Evolutionary conservation across 176 grass and related monocot genomes (phyloP), one percentile per base, ranked within the genome.

Genomic region (Raddia guianensis): DNA sequence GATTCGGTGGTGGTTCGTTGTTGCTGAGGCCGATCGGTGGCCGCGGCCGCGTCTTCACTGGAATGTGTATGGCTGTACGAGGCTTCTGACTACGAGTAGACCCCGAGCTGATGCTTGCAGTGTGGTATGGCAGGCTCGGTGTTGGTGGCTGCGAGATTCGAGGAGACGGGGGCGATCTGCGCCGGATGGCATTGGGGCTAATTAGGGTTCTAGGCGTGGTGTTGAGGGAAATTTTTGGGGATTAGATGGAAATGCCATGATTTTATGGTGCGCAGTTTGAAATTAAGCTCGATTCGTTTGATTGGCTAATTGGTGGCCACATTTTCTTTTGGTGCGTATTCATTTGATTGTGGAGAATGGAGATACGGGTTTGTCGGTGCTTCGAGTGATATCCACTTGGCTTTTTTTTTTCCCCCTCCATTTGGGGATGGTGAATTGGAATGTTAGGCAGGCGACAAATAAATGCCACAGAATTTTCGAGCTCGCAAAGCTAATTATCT

Each of bases 71-170:
- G 32, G 18, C 59, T 57, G 47, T 16, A 6, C 15, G 14, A 2
- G 33, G 50, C 13, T 62, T 43, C 18, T 27, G 27, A 27, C 1
- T 42, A 16, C 49, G 8, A 51, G 67, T 15, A n/a, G 5, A 3
- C 40, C 7, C 62, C 20, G 9, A 35, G 10, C 19, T 33, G 12
- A 80, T 50, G 70, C 75, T 64, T 49, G 1, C 9, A 32, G 56
- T 4, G 72, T 10, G 18, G 12, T 47, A 15, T 37, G 27, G 14
- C 20, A 5, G 49, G 15, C 32, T 12, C 12, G 49, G 2, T 18
- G 58, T 7, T 66, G 60, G 18, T 74, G 45, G 37, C 40, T 12
- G 70, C 19, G 63, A 76, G 42, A 76, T 66, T 81, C 7, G 10
- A 48, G 52, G 11, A 79, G 68, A 52, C 47, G 47, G 46, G 3